Evolutionary conservation across 345 rosid species (phyloP).

Genomic region (Ailanthus altissimus): DNA sequence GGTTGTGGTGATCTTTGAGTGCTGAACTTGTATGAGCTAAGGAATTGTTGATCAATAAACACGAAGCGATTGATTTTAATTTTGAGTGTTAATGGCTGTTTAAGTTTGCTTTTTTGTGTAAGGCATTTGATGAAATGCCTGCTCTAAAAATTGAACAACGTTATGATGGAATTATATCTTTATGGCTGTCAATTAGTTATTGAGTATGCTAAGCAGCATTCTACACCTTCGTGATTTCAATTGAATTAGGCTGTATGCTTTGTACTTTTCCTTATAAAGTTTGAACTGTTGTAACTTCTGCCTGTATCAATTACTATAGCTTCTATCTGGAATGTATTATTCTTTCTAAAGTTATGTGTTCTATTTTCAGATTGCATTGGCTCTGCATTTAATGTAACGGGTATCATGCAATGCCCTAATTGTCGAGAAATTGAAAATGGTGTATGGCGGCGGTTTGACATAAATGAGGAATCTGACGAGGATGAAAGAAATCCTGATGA

Average conservation of each 20-base stretch:
- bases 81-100: background rate
- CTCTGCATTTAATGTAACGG: constrained; percentile 30
- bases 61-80: background rate
- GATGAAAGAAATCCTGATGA: background rate
- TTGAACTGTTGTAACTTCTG: background rate
- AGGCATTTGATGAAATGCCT: background rate
- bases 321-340: background rate
- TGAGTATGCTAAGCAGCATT: background rate
- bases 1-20: background rate
- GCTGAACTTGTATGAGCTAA: background rate
- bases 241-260: background rate
- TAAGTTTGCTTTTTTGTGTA: background rate
- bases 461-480: background rate
- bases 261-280: background rate
- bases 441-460: constrained; percentile 20
- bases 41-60: background rate
- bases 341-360: background rate
- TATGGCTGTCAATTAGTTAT: background rate
- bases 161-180: background rate
- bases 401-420: constrained; percentile 35
- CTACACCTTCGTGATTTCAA: background rate
- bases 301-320: background rate
- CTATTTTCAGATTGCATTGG: constrained; percentile 34
- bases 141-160: background rate
- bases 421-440: constrained; percentile 34